Evolutionary conservation across 2,329 filamentous ascomycete species (phyloP), one percentile per base, ranked within the genome.

Genomic region (Penicillium oxalicum): DNA sequence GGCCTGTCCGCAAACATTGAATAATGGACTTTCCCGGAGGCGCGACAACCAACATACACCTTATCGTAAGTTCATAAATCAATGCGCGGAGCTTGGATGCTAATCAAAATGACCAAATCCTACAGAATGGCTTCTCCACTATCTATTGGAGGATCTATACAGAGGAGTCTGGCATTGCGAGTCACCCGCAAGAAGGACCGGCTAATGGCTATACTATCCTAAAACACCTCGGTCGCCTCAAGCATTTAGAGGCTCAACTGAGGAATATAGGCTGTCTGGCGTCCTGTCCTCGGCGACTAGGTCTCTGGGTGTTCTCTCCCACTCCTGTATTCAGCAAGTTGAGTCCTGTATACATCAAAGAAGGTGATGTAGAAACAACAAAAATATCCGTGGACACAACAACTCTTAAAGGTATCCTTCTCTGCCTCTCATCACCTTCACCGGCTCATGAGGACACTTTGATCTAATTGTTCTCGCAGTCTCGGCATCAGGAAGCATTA

Each of bases 1-100:
- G 58, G 54, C 51, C 56, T 59, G 54, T 61, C 51, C 54, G 58
- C 56, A 54, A 52, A 56, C 49, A 42, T 50, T 59, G 54, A 66
- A 69, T 49, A 54, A 73, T 72, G 70, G 70, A 72, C 56, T 73
- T 73, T 61, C 70, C 70, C 51, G 67, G 66, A 54, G 64, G 61
- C 51, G 67, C 67, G 49, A 66, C 65, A 55, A 73, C 70, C 39
- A 73, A 72, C 54, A 60, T 72, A 54, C 66, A 64, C 59, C 59
- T 66, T 47, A 67, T 72, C 60, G 70, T 73, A 64, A 57, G 70
- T 64, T 38, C 48, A n/a, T 44, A 29, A 37, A 26, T 25, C 5
- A 18, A 33, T 26, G 26, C n/a, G 24, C 36, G 29, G 13, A 25
- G 29, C 18, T 25, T 26, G 47, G 26, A 25, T 33, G 51, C 60